Evolutionary conservation across 176 grass and related monocot genomes (phyloP), one percentile per base, ranked within the genome.

Genomic region (Zea luxurians): DNA sequence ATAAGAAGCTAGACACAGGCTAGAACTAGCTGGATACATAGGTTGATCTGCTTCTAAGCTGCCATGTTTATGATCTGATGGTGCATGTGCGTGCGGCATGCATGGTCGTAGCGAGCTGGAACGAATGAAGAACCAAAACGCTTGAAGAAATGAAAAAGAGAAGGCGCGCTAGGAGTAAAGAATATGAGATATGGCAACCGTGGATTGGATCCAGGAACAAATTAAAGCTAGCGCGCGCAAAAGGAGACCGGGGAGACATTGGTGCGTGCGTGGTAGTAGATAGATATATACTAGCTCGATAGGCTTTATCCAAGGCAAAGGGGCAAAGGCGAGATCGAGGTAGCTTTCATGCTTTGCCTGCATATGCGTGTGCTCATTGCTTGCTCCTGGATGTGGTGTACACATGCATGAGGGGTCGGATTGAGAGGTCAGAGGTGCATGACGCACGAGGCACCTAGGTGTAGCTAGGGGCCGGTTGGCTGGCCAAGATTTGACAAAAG

Each of bases 291-390:
- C 27, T n/a, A 61, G 9, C 38, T 57, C n/a, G n/a, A 40, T 81
- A 85, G 78, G 78, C 83, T 89, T 89, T 89, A 89, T 78, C 27
- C 83, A 89, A 89, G 85, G 83, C 58, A 71, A 18, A 6, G 43
- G 53, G 67, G 58, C 61, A 83, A 81, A 77, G 76, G 59, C 58
- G 72, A 78, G n/a, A n/a, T n/a, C n/a, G 78, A 66, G 78, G 82
- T 81, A 71, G 71, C 71, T 82, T 82, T 70, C 44, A 77, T 61
- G 53, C 55, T 10, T 63, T 42, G 61, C 55, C 27, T 74, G 52
- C 38, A 17, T 76, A 63, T 46, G 66, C 64, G 54, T 79, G 79
- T 79, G 80, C 63, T 48, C 66, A 49, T 78, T 82, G 76, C 81
- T 79, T 79, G 27, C 58, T 73, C 64, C 17, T 64, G 57, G 11